Evolutionary conservation across 306 rosid species (phyloP).

Genomic region (Gillenia trifoliata): DNA sequence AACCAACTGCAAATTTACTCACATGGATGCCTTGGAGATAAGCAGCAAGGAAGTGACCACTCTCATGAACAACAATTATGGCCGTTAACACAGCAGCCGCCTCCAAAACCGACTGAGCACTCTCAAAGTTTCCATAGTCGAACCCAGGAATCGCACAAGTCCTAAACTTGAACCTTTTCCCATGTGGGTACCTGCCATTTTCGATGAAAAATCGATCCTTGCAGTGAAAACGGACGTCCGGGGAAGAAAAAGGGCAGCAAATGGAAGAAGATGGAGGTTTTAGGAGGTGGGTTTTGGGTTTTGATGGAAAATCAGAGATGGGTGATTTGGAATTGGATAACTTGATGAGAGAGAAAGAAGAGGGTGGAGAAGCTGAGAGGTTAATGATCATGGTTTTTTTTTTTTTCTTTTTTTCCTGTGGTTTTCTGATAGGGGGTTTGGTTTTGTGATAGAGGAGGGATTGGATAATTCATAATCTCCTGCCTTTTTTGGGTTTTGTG

Average conservation of each 20-base stretch:
- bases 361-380: constrained; percentile 60
- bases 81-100: constrained; percentile 85
- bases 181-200: constrained; percentile 28
- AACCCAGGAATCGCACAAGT: constrained; percentile 56
- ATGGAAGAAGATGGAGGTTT: constrained; percentile 34
- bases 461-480: constrained; percentile 58
- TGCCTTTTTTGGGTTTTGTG: constrained; percentile 46
- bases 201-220: constrained; percentile 38
- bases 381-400: constrained; percentile 59
- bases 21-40: constrained; percentile 90
- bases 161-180: constrained; percentile 46
- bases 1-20: constrained; percentile 95
- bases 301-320: constrained; percentile 37
- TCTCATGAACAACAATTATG: constrained; percentile 89
- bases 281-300: constrained; percentile 51
- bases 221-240: constrained; percentile 27
- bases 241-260: constrained; percentile 36
- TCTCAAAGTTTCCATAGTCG: constrained; percentile 70
- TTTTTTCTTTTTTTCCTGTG: constrained; percentile 19
- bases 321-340: constrained; percentile 44
- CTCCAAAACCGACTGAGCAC: constrained; percentile 81
- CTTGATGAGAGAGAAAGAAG: constrained; percentile 48
- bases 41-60: constrained; percentile 98
- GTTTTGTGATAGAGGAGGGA: constrained; percentile 25
- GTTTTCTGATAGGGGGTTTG: constrained; percentile 21